phyloP scores from a whole-genome alignment of 2,329 filamentous ascomycete genomes.

The Pseudopyricularia javanii region DNA sequence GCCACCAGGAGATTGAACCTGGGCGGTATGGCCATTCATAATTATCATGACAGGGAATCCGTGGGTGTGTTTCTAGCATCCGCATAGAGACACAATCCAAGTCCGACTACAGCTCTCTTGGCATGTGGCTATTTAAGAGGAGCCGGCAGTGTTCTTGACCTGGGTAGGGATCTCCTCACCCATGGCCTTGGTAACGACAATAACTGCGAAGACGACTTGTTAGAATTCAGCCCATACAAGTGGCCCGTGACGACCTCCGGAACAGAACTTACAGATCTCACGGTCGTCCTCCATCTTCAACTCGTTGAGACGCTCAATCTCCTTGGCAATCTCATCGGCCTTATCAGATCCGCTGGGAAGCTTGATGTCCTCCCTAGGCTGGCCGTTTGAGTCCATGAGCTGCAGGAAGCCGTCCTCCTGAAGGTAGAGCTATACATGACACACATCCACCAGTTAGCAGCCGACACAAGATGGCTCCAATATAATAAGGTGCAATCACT shows the following conservation, averaged over 20 bases:
- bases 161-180: conserved; percentile 65
- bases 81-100: no score
- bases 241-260: neutral
- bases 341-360: conserved; percentile 55
- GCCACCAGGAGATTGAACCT: neutral
- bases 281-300: conserved; percentile 51
- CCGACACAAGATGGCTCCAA: neutral
- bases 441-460: neutral
- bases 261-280: conserved; percentile 66
- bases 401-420: conserved; percentile 90
- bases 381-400: conserved; percentile 78
- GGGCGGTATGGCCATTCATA: neutral
- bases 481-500: conserved; percentile 22
- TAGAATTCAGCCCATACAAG: conserved; percentile 6
- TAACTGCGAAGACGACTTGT: conserved; percentile 40
- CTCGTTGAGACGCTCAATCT: conserved; percentile 67
- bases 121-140: neutral
- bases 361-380: conserved; percentile 91
- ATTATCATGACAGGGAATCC: neutral
- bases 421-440: conserved; percentile 62
- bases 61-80: neutral
- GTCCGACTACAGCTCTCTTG: neutral
- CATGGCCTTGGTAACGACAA: conserved; percentile 92
- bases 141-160: neutral
- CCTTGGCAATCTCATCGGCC: conserved; percentile 59